Base-by-base conservation (phyloP, 306 rosid species). In the Quercus mongolica region DNA sequence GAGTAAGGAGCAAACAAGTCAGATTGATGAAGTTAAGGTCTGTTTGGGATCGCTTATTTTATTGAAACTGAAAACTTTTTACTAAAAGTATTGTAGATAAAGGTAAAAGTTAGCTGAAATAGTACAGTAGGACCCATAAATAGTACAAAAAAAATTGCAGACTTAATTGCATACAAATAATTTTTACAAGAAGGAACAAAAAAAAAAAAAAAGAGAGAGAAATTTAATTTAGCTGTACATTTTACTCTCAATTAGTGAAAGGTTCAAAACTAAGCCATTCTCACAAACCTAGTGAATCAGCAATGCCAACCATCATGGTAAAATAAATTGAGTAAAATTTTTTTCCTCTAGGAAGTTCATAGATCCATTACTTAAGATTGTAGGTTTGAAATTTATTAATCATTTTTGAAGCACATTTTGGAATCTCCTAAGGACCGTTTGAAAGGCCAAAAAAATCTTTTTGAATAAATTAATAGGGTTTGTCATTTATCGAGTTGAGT, bases 51-150 rank as follows among this genome's bases (percentile, higher is more conserved):
- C 33, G 5, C 0, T 30, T 30, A 30, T 30, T 30, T 30, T 30
- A 4, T 0, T 30, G 5, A 30, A 30, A 30, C 33, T 30, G 33
- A 30, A 30, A 30, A 30, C 33, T 30, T 30, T 30, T 30, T 30
- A 4, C 5, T 30, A 0, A 30, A 30, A 30, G 33, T 30, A 30
- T 30, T 30, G 33, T 30, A 30, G 5, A 30, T 3, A 30, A 30
- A 30, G 33, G 5, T 3, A 30, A 30, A 30, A 30, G 5, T 30
- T 30, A 30, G 4, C 4, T 30, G 33, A 30, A 30, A 30, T 30
- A 30, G 0, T 30, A 3, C 0, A 30, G 1, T 30, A 4, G 1
- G 33, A 30, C 4, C 0, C 0, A 30, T 30, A 0, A 30, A 30
- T 30, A 30, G 4, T 30, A 30, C 33, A 0, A 30, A 30, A 30